Percentiles rank a stretch among this genome's conserved stretches.
Evolutionary conservation across 1,139 yeast species (phyloP).

Genomic region (Taphrina flavorubra): DNA sequence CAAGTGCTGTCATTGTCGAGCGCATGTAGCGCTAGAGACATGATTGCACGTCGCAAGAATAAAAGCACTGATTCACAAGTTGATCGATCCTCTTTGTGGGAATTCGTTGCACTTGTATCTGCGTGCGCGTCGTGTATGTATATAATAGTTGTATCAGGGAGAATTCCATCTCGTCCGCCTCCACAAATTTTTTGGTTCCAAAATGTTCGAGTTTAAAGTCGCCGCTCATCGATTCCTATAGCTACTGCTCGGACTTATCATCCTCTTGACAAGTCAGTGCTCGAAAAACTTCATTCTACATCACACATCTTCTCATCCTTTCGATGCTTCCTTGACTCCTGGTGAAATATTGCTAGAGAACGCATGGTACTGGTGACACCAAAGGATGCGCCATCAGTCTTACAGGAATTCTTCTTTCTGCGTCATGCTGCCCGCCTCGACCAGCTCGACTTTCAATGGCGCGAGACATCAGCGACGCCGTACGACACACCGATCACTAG

Average conservation of each 20-base stretch:
- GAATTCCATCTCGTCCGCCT: neutral
- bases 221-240: neutral
- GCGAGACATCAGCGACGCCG: slow-evolving; percentile 51
- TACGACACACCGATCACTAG: slow-evolving; percentile 53
- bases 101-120: no score
- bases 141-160: no score
- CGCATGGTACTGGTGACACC: slow-evolving; percentile 1
- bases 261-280: neutral
- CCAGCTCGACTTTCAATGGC: slow-evolving; percentile 50
- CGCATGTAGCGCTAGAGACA: slow-evolving; percentile 41
- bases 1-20: slow-evolving; percentile 81
- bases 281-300: no score
- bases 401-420: slow-evolving; percentile 49
- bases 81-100: no score
- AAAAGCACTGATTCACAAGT: no score
- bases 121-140: no score
- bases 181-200: neutral
- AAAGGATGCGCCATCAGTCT: slow-evolving; percentile 1
- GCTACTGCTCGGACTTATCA: neutral
- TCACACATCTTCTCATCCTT: no score
- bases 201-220: neutral
- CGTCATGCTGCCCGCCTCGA: slow-evolving; percentile 53
- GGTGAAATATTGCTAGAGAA: neutral
- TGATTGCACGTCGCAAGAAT: no score
- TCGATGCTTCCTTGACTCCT: neutral